Evolutionary conservation across 495 filamentous ascomycete species (phyloP).

Genomic region (Astrocystis sublimbata): DNA sequence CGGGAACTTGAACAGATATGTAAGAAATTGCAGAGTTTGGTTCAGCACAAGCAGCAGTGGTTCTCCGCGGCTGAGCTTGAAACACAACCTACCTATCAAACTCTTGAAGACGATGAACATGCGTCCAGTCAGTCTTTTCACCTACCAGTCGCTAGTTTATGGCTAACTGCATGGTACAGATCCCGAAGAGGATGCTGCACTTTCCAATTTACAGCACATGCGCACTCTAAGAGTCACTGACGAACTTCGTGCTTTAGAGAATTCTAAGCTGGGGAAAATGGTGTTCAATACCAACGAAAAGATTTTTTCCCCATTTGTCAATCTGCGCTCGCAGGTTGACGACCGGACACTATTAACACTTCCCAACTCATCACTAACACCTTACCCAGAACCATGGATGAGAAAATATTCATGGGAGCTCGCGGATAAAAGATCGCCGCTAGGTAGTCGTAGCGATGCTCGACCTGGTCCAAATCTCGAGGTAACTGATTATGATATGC

Average conservation of each 20-base stretch:
- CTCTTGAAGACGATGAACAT: constrained; percentile 32
- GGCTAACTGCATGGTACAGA: constrained; percentile 20
- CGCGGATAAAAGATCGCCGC: background rate
- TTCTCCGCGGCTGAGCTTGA: constrained; percentile 47
- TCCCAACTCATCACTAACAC: constrained; percentile 28
- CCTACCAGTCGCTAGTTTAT: background rate
- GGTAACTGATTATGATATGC: constrained; percentile 21
- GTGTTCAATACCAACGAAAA: no score
- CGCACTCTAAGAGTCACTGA: constrained; percentile 14
- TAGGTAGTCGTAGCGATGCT: background rate
- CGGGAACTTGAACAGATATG: constrained; percentile 37
- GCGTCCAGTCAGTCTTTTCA: constrained; percentile 29
- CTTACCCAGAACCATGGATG: constrained; percentile 13
- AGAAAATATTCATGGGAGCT: background rate
- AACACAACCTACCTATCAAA: constrained; percentile 49
- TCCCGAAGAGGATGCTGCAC: constrained; percentile 10
- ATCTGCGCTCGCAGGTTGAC: background rate
- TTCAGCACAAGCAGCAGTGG: constrained; percentile 44
- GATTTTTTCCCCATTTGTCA: background rate
- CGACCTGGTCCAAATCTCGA: constrained; percentile 12
- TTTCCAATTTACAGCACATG: constrained; percentile 22
- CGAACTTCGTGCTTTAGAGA: background rate
- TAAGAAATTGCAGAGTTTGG: constrained; percentile 39
- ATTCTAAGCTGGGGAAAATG: background rate
- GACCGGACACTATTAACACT: constrained; percentile 20